A percentile compares a stretch with the other conserved stretches of the same genome.
These are phyloP conservation scores for Prunella vulgaris DNA, from an alignment of 257 asterid genomes.

Conservation along the genomic window DNA sequence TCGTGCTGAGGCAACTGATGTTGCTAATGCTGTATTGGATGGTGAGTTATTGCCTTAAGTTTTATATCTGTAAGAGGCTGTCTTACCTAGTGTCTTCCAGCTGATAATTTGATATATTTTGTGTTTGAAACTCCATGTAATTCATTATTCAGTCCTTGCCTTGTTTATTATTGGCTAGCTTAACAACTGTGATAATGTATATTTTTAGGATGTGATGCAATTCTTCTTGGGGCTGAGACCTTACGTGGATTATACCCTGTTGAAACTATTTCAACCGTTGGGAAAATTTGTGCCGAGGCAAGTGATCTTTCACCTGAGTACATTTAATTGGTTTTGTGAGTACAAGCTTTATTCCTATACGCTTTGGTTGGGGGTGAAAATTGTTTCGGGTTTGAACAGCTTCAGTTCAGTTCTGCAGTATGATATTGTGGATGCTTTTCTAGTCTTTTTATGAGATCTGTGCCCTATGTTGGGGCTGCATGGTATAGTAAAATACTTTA, in stretches of 20 bases:
- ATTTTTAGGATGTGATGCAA: slow-evolving; percentile 75
- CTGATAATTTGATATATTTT: background rate
- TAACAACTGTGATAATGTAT: background rate
- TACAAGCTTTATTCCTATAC: background rate
- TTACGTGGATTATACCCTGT: slow-evolving; percentile 86
- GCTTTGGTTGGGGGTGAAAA: background rate
- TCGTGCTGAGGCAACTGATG: slow-evolving; percentile 99
- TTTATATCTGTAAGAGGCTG: background rate
- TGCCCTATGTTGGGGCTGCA: background rate
- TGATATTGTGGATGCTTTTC: background rate
- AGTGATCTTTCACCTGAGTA: background rate
- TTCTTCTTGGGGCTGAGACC: slow-evolving; percentile 94
- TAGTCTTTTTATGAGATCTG: background rate
- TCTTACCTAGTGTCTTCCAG: background rate
- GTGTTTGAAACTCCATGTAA: background rate
- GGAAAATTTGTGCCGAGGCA: slow-evolving; percentile 85
- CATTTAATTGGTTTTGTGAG: background rate
- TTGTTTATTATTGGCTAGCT: slow-evolving; percentile 4
- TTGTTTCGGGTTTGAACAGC: background rate
- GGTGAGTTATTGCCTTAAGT: slow-evolving; percentile 37
- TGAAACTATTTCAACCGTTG: slow-evolving; percentile 76
- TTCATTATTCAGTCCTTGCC: background rate
- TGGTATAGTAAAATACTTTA: background rate
- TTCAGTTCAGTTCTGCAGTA: background rate
- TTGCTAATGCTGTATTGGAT: slow-evolving; percentile 93